Percentiles rank a stretch among this genome's conserved stretches.
These are phyloP conservation scores for Dovyalis caffra DNA, from an alignment of 345 rosid species.

Conservation along the genomic window DNA sequence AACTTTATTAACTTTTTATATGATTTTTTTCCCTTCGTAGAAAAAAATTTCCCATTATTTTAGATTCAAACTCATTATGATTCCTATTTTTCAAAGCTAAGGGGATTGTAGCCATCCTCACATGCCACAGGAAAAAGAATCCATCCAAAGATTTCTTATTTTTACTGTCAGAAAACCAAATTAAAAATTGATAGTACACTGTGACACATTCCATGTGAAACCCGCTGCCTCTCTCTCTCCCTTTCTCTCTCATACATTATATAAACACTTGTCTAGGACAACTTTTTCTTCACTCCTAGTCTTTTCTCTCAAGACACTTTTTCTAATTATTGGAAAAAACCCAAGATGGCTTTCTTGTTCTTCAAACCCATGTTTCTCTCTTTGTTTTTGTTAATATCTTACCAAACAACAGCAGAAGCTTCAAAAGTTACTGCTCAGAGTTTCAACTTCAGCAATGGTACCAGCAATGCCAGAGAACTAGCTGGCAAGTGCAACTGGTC, in stretches of 20 bases:
- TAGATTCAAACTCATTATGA: conserved; percentile 21
- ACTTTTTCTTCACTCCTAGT: conserved; percentile 24
- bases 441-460: neutral
- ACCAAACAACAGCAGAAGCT: neutral
- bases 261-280: conserved; percentile 21
- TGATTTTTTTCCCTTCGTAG: too few species aligned
- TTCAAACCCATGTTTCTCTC: conserved; percentile 21
- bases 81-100: conserved; percentile 24
- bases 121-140: conserved; percentile 18
- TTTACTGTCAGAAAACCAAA: neutral
- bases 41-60: conserved; percentile 23
- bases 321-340: conserved; percentile 6
- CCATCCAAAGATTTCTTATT: conserved; percentile 12
- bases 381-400: conserved; percentile 7
- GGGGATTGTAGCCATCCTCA: conserved; percentile 28
- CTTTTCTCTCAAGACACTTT: conserved; percentile 6
- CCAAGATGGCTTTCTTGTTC: conserved; percentile 38
- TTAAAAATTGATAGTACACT: neutral
- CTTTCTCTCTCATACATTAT: conserved; percentile 11
- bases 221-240: neutral
- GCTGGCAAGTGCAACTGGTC: conserved; percentile 47
- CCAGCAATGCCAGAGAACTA: conserved; percentile 17
- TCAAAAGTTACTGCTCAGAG: conserved; percentile 5
- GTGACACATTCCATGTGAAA: conserved; percentile 29
- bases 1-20: neutral